phyloP scores from a whole-genome alignment of 768 basidiomycete genomes.

The Mycena olivaceomarginata region DNA sequence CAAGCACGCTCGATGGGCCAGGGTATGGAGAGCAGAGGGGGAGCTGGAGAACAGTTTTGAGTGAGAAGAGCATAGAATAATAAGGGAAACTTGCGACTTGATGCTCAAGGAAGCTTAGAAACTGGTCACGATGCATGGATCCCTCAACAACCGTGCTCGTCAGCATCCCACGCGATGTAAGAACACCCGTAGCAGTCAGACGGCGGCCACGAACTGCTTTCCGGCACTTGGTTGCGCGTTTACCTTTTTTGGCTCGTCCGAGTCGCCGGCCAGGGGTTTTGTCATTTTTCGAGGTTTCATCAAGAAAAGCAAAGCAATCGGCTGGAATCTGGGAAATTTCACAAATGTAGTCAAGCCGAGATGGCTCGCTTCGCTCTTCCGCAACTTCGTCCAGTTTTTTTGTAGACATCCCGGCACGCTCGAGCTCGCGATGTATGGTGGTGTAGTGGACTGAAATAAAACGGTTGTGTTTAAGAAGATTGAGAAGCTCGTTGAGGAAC shows the following conservation, averaged over 20 bases:
- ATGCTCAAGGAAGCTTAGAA: too few relatives aligned
- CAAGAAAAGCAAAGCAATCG: slow-evolving; percentile 58
- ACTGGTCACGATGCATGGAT: too few relatives aligned
- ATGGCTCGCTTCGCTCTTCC: slow-evolving; percentile 52
- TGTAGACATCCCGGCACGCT: slow-evolving; percentile 45
- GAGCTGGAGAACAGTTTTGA: too few relatives aligned
- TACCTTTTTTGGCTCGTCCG: slow-evolving; percentile 6
- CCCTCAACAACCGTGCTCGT: neutral
- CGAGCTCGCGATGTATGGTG: too few relatives aligned
- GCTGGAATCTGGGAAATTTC: slow-evolving; percentile 52
- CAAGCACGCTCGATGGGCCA: too few relatives aligned
- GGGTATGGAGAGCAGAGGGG: too few relatives aligned
- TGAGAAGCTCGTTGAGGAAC: slow-evolving; percentile 50
- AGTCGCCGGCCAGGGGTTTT: slow-evolving; percentile 41
- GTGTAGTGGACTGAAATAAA: too few relatives aligned
- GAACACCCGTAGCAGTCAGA: neutral
- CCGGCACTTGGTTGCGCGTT: slow-evolving; percentile 2
- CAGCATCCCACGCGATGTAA: neutral
- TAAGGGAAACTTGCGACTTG: too few relatives aligned
- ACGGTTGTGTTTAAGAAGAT: too few relatives aligned
- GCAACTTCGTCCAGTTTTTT: slow-evolving; percentile 57
- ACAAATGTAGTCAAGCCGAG: slow-evolving; percentile 49
- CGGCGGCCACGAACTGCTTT: neutral
- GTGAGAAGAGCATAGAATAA: too few relatives aligned
- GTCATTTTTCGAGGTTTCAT: slow-evolving; percentile 59